phyloP scores from a whole-genome alignment of 2,329 filamentous ascomycete species.

The Fusarium compactum region DNA sequence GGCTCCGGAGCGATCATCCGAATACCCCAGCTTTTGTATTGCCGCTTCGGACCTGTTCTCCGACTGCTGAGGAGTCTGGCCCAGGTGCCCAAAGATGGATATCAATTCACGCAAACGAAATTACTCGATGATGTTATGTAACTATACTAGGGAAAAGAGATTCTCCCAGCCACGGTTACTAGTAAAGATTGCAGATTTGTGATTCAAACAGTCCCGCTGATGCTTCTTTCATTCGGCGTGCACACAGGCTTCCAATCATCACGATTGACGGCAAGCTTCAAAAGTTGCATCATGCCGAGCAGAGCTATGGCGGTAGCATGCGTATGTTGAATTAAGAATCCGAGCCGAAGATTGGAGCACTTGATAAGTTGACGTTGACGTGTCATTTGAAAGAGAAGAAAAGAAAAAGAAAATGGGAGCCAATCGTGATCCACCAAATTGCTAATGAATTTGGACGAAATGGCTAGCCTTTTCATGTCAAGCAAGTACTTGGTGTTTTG shows the following conservation, averaged over 20 bases:
- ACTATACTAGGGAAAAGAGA: background rate
- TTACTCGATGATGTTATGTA: conserved; percentile 16
- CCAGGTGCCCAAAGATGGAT: background rate
- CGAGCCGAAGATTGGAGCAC: background rate
- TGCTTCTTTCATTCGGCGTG: background rate
- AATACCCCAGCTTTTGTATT: background rate
- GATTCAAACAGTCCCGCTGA: background rate
- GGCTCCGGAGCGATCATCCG: conserved; percentile 18
- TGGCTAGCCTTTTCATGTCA: background rate
- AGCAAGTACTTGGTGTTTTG: background rate
- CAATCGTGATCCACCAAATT: background rate
- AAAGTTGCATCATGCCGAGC: background rate
- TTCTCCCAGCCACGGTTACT: background rate
- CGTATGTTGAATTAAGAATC: background rate
- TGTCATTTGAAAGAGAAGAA: no score
- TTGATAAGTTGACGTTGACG: no score
- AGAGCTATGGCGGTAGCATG: background rate
- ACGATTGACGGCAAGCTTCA: background rate
- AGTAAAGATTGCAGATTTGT: background rate
- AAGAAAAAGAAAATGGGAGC: no score
- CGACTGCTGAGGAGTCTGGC: background rate
- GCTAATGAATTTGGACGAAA: background rate
- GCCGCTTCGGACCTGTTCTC: conserved; percentile 17
- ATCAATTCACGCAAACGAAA: conserved; percentile 4
- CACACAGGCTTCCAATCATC: background rate